These are phyloP conservation scores for Biscogniauxia sp. DNA, from an alignment of 2,329 filamentous ascomycete species.

Conservation along the genomic window DNA sequence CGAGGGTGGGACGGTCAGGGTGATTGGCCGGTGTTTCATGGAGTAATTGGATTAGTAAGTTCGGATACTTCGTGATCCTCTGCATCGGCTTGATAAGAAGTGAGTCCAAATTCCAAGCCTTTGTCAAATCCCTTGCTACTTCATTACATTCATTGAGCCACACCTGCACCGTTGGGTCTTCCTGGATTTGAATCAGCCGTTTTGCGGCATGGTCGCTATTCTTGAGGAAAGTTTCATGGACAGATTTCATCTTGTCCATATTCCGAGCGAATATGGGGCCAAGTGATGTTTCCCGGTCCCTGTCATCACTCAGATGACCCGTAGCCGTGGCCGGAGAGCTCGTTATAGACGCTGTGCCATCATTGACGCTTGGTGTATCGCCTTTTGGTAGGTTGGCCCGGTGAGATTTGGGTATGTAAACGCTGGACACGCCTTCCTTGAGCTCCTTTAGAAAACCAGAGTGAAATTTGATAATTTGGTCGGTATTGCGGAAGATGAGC, in stretches of 20 bases:
- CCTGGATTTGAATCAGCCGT: constrained; percentile 60
- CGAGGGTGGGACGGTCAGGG: constrained; percentile 71
- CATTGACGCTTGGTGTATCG: constrained; percentile 42
- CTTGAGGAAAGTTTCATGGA: constrained; percentile 61
- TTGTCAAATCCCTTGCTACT: constrained; percentile 87
- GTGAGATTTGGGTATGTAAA: constrained; percentile 67
- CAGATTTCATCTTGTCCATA: constrained; percentile 58
- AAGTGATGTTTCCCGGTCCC: constrained; percentile 51
- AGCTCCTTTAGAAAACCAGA: constrained; percentile 74
- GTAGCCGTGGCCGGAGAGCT: constrained; percentile 34
- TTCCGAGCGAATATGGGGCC: constrained; percentile 55
- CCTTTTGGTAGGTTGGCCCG: constrained; percentile 37
- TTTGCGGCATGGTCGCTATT: constrained; percentile 63
- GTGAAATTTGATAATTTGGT: constrained; percentile 86
- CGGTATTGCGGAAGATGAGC: constrained; percentile 87
- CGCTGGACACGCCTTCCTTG: constrained; percentile 73
- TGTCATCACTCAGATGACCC: constrained; percentile 47
- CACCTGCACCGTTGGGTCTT: constrained; percentile 65
- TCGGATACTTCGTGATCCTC: constrained; percentile 88
- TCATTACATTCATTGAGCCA: constrained; percentile 94
- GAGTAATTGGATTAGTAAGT: constrained; percentile 76
- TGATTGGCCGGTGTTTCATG: constrained; percentile 79
- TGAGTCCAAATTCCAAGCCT: constrained; percentile 92
- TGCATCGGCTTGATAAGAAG: constrained; percentile 97
- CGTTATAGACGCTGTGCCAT: constrained; percentile 30